Conservation (phyloP, 768 basidiomycete genomes). For the Collybia mongolica region DNA sequence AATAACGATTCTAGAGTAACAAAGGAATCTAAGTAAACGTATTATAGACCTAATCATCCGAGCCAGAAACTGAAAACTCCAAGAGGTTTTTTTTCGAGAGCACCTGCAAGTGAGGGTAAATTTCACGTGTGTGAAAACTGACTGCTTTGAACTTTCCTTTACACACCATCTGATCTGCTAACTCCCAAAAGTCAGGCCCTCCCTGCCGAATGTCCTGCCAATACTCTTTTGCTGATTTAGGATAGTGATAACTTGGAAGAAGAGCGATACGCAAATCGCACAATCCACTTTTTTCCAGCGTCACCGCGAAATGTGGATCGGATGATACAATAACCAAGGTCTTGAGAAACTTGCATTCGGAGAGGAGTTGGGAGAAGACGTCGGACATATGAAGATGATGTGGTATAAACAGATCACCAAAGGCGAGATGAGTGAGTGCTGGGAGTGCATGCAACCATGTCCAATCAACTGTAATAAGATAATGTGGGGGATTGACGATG, state of each 20-base stretch:
- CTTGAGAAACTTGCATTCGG: constrained; percentile 14
- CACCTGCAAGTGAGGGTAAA: no score
- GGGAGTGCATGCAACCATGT: constrained; percentile 22
- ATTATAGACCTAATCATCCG: no score
- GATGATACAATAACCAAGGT: constrained; percentile 24
- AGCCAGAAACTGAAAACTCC: no score
- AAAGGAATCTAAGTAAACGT: no score
- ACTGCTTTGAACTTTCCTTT: no score
- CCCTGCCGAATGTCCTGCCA: constrained; percentile 23
- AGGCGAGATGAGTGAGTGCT: constrained; percentile 27
- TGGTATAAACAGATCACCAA: constrained; percentile 22
- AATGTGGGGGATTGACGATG: constrained; percentile 22
- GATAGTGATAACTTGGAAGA: constrained; percentile 22
- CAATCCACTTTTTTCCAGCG: constrained; percentile 13
- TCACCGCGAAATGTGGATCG: constrained; percentile 15
- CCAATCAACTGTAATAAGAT: constrained; percentile 22
- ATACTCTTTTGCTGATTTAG: constrained; percentile 17
- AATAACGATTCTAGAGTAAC: no score
- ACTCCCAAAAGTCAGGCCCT: constrained; percentile 29
- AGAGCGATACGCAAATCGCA: constrained; percentile 24
- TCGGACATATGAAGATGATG: constrained; percentile 15
- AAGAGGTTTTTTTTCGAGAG: no score
- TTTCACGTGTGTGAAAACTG: no score
- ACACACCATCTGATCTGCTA: constrained; percentile 8
- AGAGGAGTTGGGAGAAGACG: constrained; percentile 17